phyloP scores from a whole-genome alignment of 768 basidiomycete genomes.

The Phlebiopsis flavidoalba region DNA sequence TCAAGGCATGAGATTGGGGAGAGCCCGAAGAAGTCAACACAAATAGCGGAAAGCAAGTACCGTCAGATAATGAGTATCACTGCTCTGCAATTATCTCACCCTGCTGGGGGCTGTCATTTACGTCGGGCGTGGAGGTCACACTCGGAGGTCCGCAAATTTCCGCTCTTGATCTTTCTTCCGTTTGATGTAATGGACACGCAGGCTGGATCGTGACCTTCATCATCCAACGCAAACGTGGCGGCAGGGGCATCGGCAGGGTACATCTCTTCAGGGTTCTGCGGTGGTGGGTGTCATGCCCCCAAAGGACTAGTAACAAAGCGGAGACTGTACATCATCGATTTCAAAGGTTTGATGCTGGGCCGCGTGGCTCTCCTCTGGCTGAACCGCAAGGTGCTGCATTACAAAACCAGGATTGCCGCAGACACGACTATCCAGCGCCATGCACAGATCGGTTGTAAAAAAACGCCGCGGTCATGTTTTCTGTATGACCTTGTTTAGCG shows the following conservation, averaged over 20 bases:
- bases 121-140: constrained; percentile 38
- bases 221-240: constrained; percentile 33
- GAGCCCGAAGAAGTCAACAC: constrained; percentile 26
- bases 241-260: constrained; percentile 35
- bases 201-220: constrained; percentile 45
- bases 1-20: constrained; percentile 24
- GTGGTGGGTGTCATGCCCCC: constrained; percentile 17
- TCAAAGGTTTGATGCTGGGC: constrained; percentile 22
- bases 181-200: constrained; percentile 1
- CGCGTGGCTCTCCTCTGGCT: constrained; percentile 19
- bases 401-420: not conserved
- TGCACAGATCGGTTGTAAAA: no score
- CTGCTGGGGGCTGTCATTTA: constrained; percentile 36
- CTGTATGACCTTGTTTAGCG: constrained; percentile 20
- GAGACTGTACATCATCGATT: constrained; percentile 23
- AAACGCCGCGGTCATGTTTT: constrained; percentile 22
- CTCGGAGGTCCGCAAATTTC: constrained; percentile 30
- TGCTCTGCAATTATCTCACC: constrained; percentile 35
- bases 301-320: no score
- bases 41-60: constrained; percentile 25
- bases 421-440: not conserved
- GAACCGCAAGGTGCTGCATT: constrained; percentile 19
- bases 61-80: constrained; percentile 30
- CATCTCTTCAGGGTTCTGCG: constrained; percentile 39
- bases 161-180: not conserved